These are phyloP conservation scores for Nectriaceae sp. DNA, from an alignment of 2,329 filamentous ascomycete species.

Conservation along the genomic window DNA sequence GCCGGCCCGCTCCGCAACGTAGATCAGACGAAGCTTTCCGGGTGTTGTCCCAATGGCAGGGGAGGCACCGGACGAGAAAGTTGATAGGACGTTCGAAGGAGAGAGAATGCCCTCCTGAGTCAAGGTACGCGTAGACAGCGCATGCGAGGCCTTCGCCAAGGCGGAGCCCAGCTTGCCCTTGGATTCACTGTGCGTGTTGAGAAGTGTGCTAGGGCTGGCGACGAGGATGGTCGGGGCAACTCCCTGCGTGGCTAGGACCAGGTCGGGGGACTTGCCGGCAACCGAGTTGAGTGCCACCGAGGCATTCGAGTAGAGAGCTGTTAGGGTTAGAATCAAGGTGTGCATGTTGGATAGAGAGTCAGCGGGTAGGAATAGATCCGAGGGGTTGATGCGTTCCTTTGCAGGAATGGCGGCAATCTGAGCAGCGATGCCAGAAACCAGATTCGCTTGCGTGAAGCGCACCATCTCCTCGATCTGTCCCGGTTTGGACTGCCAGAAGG, in stretches of 20 bases:
- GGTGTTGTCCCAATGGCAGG: constrained; percentile 62
- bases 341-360: constrained; percentile 80
- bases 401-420: constrained; percentile 76
- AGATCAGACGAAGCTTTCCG: constrained; percentile 79
- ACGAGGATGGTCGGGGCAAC: constrained; percentile 83
- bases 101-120: constrained; percentile 71
- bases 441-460: constrained; percentile 77
- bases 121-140: constrained; percentile 69
- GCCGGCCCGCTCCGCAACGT: constrained; percentile 73
- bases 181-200: constrained; percentile 66
- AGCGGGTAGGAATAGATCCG: constrained; percentile 83
- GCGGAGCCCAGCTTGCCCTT: constrained; percentile 60
- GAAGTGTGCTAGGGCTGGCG: constrained; percentile 72
- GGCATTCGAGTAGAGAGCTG: constrained; percentile 80
- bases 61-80: constrained; percentile 58
- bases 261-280: constrained; percentile 70
- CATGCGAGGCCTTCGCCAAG: constrained; percentile 69
- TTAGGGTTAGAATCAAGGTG: constrained; percentile 76
- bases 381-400: constrained; percentile 69
- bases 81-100: constrained; percentile 51
- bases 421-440: constrained; percentile 83
- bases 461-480: constrained; percentile 68
- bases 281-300: constrained; percentile 89
- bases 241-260: constrained; percentile 71
- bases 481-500: constrained; percentile 64